Evolutionary conservation across 2,329 filamentous ascomycete genomes (phyloP).

Genomic region (Hymenoscyphus fraxineus): DNA sequence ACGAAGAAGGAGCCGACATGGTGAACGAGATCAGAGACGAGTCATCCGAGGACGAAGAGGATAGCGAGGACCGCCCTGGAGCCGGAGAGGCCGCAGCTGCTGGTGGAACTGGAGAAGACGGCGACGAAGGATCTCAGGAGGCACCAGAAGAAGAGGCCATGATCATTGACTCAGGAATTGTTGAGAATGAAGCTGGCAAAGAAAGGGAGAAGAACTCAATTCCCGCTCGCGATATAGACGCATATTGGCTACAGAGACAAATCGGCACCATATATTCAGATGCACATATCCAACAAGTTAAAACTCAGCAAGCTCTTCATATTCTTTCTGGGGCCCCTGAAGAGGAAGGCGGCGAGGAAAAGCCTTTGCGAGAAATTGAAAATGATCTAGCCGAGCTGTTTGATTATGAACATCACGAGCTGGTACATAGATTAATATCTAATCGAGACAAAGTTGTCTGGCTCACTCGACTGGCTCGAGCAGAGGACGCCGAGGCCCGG

Average conservation of each 20-base stretch:
- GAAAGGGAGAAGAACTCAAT: conserved; percentile 60
- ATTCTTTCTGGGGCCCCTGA: conserved; percentile 75
- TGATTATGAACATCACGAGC: conserved; percentile 91
- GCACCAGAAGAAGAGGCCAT: conserved; percentile 68
- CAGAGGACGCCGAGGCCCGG: conserved; percentile 74
- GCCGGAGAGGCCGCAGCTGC: conserved; percentile 47
- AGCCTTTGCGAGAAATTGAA: conserved; percentile 85
- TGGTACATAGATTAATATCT: conserved; percentile 84
- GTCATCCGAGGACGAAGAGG: conserved; percentile 74
- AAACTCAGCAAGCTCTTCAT: conserved; percentile 78
- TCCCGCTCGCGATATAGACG: conserved; percentile 85
- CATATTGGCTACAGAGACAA: conserved; percentile 93
- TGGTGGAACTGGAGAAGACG: conserved; percentile 46
- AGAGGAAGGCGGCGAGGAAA: conserved; percentile 75
- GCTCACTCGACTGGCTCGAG: conserved; percentile 82
- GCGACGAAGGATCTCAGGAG: conserved; percentile 46
- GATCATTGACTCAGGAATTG: conserved; percentile 69
- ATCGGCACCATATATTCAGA: conserved; percentile 86
- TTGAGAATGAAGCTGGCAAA: conserved; percentile 43
- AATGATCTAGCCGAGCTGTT: conserved; percentile 99
- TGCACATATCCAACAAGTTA: conserved; percentile 88
- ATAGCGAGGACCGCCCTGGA: conserved; percentile 56
- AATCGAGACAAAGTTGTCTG: conserved; percentile 95
- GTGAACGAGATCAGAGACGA: conserved; percentile 87
- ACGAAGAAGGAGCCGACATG: conserved; percentile 73